A percentile compares a stretch with the other conserved stretches of the same genome.
These are phyloP conservation scores for Sporodiniella umbellata DNA, from an alignment of 371 early-diverging fungal genomes.

Conservation along the genomic window DNA sequence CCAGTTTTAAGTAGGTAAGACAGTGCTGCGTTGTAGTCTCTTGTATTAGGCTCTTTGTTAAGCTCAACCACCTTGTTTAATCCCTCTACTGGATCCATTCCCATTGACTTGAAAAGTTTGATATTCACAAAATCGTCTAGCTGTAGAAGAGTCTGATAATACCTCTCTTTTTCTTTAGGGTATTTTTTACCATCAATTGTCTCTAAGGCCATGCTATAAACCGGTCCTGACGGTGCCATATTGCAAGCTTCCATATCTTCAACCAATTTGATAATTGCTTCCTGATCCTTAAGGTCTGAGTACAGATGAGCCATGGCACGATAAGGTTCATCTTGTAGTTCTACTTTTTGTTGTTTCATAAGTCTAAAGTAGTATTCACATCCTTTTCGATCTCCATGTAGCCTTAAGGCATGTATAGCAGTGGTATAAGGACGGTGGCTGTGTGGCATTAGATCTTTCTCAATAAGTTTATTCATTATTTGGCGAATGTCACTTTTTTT, in stretches of 20 bases:
- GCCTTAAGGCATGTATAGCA: neutral
- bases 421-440: neutral
- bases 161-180: slow-evolving; percentile 3
- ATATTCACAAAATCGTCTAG: slow-evolving; percentile 6
- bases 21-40: slow-evolving; percentile 38
- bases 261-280: slow-evolving; percentile 22
- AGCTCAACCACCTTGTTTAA: slow-evolving; percentile 18
- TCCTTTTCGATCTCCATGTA: slow-evolving; percentile 11
- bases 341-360: slow-evolving; percentile 9
- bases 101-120: slow-evolving; percentile 24
- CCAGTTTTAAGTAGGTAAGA: slow-evolving; percentile 22
- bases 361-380: slow-evolving; percentile 9
- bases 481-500: slow-evolving; percentile 16
- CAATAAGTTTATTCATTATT: slow-evolving; percentile 1
- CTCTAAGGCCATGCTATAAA: slow-evolving; percentile 28
- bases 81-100: slow-evolving; percentile 21
- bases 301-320: slow-evolving; percentile 24
- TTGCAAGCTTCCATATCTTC: slow-evolving; percentile 36
- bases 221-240: slow-evolving; percentile 19
- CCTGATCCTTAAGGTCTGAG: slow-evolving; percentile 8
- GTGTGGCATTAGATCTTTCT: neutral
- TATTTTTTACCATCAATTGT: slow-evolving; percentile 1
- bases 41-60: neutral
- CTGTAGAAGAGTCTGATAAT: slow-evolving; percentile 16
- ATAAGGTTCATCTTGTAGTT: slow-evolving; percentile 5